These are phyloP conservation scores for Pichia sp. DNA, from an alignment of 1,139 yeast genomes.

Conservation along the genomic window DNA sequence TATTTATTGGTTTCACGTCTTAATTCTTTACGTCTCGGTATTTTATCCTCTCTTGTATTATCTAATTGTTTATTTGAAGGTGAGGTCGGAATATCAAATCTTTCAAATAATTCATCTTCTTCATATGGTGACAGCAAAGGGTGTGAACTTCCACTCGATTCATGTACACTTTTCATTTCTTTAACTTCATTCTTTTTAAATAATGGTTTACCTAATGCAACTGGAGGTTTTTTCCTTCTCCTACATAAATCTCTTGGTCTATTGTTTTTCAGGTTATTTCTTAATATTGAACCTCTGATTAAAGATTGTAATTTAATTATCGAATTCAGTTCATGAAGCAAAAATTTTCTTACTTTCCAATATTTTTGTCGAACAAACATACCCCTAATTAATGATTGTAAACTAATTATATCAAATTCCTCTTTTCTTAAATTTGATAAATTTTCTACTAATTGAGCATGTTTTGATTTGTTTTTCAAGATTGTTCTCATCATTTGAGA, in stretches of 20 bases:
- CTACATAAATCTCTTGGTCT: background rate
- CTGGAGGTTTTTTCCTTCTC: background rate
- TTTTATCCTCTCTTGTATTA: constrained; percentile 4
- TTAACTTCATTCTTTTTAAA: too few species aligned
- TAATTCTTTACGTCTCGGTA: constrained; percentile 10
- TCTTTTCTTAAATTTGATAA: constrained; percentile 16
- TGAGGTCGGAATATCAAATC: constrained; percentile 8
- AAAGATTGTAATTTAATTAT: constrained; percentile 26
- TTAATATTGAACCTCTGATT: constrained; percentile 29
- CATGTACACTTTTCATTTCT: background rate
- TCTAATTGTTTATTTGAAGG: background rate
- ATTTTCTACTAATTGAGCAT: constrained; percentile 19
- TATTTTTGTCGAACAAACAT: constrained; percentile 19
- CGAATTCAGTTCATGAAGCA: constrained; percentile 18
- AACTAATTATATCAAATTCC: constrained; percentile 22
- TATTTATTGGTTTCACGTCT: constrained; percentile 8
- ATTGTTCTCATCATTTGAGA: constrained; percentile 16
- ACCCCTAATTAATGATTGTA: constrained; percentile 35
- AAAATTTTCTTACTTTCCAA: constrained; percentile 15
- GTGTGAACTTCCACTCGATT: background rate
- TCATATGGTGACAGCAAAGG: constrained; percentile 11
- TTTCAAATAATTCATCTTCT: constrained; percentile 16
- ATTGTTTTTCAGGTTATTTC: constrained; percentile 6
- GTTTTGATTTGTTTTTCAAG: constrained; percentile 19
- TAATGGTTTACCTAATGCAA: background rate